Conservation (phyloP, 805 yeast genomes). For the Metschnikowia lachancei region DNA sequence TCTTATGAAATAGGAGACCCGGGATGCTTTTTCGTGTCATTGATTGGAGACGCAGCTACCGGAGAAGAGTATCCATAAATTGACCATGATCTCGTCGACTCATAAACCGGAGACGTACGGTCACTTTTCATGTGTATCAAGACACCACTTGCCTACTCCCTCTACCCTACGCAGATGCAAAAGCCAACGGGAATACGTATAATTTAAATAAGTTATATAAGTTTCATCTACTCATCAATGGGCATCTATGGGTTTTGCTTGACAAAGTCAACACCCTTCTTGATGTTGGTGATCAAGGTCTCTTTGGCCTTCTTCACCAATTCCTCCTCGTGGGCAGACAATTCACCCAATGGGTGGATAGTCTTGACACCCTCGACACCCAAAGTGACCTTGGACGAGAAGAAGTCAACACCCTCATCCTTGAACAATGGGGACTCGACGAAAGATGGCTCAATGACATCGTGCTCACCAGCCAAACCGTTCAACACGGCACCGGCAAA, state of each 20-base stretch:
- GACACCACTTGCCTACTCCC: no score
- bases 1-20: no score
- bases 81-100: no score
- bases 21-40: no score
- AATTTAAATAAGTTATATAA: not conserved
- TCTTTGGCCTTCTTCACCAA: constrained; percentile 81
- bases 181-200: not conserved
- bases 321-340: constrained; percentile 77
- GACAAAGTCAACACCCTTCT: constrained; percentile 90
- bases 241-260: constrained; percentile 57
- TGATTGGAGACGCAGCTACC: no score
- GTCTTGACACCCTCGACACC: constrained; percentile 87
- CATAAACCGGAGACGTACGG: no score
- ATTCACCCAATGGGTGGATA: constrained; percentile 73
- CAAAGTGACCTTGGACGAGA: constrained; percentile 90
- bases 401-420: constrained; percentile 91
- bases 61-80: no score
- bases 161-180: no score
- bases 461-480: constrained; percentile 63
- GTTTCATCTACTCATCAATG: constrained; percentile 2
- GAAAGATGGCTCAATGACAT: constrained; percentile 65
- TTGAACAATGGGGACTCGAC: constrained; percentile 81
- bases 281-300: constrained; percentile 85
- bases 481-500: constrained; percentile 63
- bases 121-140: no score